Conservation (phyloP, 1,284 basidiomycete genomes). For the Cryptococcus amylolentus region DNA sequence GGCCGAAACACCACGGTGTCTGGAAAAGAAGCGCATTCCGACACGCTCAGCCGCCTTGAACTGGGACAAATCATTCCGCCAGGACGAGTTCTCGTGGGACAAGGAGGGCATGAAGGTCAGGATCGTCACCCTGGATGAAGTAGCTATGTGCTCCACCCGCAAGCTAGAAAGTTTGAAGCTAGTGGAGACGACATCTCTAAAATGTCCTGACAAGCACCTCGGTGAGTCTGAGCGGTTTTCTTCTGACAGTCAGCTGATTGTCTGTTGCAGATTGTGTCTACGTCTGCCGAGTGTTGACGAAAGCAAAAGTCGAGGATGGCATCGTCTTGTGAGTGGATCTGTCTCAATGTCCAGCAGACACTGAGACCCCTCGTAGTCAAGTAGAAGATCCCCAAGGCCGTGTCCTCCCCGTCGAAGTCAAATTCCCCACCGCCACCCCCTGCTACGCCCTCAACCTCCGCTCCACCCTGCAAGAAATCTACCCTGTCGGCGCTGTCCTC, state of each 20-base stretch:
- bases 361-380: background rate
- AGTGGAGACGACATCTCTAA: background rate
- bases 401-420: background rate
- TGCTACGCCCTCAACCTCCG: background rate
- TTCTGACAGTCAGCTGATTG: background rate
- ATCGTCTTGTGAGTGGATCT: background rate
- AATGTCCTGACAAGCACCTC: background rate
- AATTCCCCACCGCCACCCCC: background rate
- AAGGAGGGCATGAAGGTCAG: background rate
- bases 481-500: constrained; percentile 4
- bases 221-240: background rate
- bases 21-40: background rate
- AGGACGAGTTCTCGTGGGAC: background rate
- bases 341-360: background rate
- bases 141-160: background rate
- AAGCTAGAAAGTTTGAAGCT: background rate
- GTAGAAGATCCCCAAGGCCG: constrained; percentile 4
- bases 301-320: background rate
- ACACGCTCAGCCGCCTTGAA: background rate
- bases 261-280: background rate
- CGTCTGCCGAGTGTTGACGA: constrained; percentile 2
- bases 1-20: background rate
- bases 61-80: background rate
- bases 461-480: constrained; percentile 1
- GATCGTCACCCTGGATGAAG: background rate